phyloP scores from a whole-genome alignment of 768 basidiomycete species.

The Cystobasidium ongulense region DNA sequence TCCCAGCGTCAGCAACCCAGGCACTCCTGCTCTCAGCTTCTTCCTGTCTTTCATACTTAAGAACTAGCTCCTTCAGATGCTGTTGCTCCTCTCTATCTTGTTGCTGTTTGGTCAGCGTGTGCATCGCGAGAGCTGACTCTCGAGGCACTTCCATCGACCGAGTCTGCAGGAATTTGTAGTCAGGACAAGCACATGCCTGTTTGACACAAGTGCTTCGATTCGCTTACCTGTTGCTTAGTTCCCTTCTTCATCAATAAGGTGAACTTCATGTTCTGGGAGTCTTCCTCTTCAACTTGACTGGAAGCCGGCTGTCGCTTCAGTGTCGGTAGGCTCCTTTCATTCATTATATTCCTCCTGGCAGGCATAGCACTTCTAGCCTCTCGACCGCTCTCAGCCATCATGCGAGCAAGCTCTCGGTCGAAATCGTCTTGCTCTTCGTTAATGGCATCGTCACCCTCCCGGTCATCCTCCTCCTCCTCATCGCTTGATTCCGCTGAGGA shows the following conservation, averaged over 20 bases:
- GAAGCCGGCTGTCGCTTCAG: slow-evolving; percentile 11
- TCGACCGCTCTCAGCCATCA: slow-evolving; percentile 74
- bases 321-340: slow-evolving; percentile 50
- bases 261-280: slow-evolving; percentile 68
- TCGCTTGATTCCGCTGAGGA: not conserved
- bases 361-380: not conserved
- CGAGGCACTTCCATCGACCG: slow-evolving; percentile 84
- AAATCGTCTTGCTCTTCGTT: slow-evolving; percentile 69
- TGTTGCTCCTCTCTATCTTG: slow-evolving; percentile 96
- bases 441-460: slow-evolving; percentile 11
- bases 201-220: not conserved
- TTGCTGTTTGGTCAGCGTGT: slow-evolving; percentile 80
- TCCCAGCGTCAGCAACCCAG: not conserved
- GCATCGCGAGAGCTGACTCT: slow-evolving; percentile 76
- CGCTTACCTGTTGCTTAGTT: slow-evolving; percentile 73
- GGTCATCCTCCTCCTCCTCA: slow-evolving; percentile 23
- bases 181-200: not conserved
- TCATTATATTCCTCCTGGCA: slow-evolving; percentile 8
- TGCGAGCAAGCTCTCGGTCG: slow-evolving; percentile 86
- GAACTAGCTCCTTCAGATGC: slow-evolving; percentile 86
- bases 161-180: slow-evolving; percentile 49
- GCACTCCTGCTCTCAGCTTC: slow-evolving; percentile 11
- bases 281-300: not conserved
- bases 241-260: slow-evolving; percentile 86
- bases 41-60: slow-evolving; percentile 52